These are phyloP conservation scores for Climacium dendroides DNA, from an alignment of 225 moss, liverwort and hornwort genomes.

Conservation along the genomic window DNA sequence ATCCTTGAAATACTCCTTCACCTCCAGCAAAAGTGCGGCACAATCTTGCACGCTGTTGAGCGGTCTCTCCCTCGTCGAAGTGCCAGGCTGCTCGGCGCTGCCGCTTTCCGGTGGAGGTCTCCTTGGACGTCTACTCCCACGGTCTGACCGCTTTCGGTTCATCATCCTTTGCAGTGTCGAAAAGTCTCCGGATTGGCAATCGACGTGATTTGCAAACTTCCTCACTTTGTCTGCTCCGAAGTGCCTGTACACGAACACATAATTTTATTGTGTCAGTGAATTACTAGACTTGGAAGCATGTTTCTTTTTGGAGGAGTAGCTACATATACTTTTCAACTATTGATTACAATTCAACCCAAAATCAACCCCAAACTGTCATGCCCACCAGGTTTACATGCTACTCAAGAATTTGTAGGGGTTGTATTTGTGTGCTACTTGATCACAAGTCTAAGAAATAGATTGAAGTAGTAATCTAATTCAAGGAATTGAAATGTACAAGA, in stretches of 20 bases:
- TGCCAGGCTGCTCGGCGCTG: background rate
- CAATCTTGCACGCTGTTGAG: fast-evolving
- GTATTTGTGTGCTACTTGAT: background rate
- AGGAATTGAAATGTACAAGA: no score
- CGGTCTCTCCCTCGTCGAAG: no score
- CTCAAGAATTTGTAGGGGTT: background rate
- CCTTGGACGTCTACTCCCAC: no score
- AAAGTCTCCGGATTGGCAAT: background rate
- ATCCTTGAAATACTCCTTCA: background rate
- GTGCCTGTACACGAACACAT: background rate
- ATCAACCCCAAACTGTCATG: no score
- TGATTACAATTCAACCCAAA: no score
- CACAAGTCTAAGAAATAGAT: background rate
- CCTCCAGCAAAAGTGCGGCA: fast-evolving
- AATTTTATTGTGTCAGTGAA: no score
- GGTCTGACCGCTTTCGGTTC: background rate
- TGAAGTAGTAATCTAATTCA: background rate
- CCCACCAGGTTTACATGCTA: background rate
- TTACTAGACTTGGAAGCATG: background rate
- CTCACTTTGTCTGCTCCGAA: background rate
- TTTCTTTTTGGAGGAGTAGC: background rate
- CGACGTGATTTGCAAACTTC: background rate
- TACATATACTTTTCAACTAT: background rate
- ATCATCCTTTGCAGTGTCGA: background rate
- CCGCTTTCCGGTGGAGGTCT: no score